Percentiles rank a stretch among this genome's conserved stretches.
These are phyloP conservation scores for Boletus bicolor DNA, from an alignment of 768 basidiomycete genomes.

Conservation along the genomic window DNA sequence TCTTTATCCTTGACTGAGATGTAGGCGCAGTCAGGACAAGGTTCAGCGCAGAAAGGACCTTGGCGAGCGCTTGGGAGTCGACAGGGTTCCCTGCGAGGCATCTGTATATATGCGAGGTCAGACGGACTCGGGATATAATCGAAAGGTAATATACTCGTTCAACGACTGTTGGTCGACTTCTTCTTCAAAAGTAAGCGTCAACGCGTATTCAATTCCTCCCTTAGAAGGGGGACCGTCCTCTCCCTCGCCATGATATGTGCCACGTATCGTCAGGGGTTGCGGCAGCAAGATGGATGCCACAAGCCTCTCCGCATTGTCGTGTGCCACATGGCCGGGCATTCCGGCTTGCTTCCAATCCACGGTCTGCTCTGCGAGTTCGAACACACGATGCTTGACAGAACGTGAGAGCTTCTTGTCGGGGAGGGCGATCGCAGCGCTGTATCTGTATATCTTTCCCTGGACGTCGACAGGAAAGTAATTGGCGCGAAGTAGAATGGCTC, in stretches of 20 bases:
- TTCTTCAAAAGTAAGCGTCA: slow-evolving; percentile 39
- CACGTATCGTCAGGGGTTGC: slow-evolving; percentile 38
- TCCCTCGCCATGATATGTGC: slow-evolving; percentile 40
- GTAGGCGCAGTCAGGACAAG: slow-evolving; percentile 44
- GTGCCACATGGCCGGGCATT: slow-evolving; percentile 39
- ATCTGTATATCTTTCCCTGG: slow-evolving; percentile 39
- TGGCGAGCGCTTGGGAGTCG: slow-evolving; percentile 53
- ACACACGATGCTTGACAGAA: slow-evolving; percentile 41
- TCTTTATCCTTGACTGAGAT: slow-evolving; percentile 39
- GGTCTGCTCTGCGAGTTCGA: slow-evolving; percentile 42
- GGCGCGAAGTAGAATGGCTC: slow-evolving; percentile 40
- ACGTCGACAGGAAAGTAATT: slow-evolving; percentile 48
- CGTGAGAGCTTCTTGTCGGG: slow-evolving; percentile 22
- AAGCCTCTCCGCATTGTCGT: slow-evolving; percentile 43
- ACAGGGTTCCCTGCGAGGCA: slow-evolving; percentile 54
- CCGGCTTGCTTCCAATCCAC: slow-evolving; percentile 37
- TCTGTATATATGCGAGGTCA: slow-evolving; percentile 33
- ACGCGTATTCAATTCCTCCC: slow-evolving; percentile 33
- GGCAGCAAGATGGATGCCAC: slow-evolving; percentile 39
- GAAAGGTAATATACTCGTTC: not conserved
- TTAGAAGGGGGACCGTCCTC: slow-evolving; percentile 22
- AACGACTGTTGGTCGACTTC: slow-evolving; percentile 31
- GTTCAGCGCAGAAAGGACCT: slow-evolving; percentile 47
- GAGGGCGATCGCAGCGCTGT: slow-evolving; percentile 34
- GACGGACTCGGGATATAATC: slow-evolving; percentile 26